Evolutionary conservation across 1,284 basidiomycete species (phyloP).

Genomic region (Amylostereum chailletii): DNA sequence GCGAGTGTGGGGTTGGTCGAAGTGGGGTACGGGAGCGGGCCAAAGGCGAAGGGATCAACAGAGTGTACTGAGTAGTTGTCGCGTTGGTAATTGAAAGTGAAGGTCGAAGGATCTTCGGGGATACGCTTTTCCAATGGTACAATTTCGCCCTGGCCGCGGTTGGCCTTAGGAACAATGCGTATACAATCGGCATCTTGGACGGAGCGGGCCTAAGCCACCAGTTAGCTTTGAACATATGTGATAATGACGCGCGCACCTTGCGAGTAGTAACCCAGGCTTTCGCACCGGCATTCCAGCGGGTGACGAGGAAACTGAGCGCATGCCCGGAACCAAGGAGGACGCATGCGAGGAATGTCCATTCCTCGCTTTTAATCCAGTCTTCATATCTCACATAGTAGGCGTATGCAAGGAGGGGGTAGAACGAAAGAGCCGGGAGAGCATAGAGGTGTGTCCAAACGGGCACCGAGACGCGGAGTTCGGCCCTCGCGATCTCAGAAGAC

Average conservation of each 20-base stretch:
- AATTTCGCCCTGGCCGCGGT: constrained; percentile 90
- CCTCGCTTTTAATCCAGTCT: constrained; percentile 85
- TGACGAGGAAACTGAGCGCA: constrained; percentile 88
- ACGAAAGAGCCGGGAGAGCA: constrained; percentile 72
- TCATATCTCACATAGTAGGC: constrained; percentile 90
- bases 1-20: constrained; percentile 66
- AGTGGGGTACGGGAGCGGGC: constrained; percentile 85
- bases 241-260: constrained; percentile 32
- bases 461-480: constrained; percentile 75
- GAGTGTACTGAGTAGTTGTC: constrained; percentile 84
- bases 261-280: constrained; percentile 74
- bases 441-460: constrained; percentile 80
- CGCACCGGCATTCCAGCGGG: constrained; percentile 83
- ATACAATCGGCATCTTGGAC: constrained; percentile 75
- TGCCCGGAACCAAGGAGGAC: constrained; percentile 82
- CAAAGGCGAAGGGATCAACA: constrained; percentile 58
- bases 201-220: constrained; percentile 42
- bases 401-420: constrained; percentile 89
- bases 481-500: constrained; percentile 80
- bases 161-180: constrained; percentile 76
- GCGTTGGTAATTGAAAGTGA: constrained; percentile 92
- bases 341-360: constrained; percentile 93
- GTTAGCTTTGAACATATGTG: constrained; percentile 4
- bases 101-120: constrained; percentile 47
- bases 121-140: constrained; percentile 67